Evolutionary conservation across 2,329 filamentous ascomycete genomes (phyloP), one percentile per base, ranked within the genome.

Genomic region (Stemphylium vesicarium): DNA sequence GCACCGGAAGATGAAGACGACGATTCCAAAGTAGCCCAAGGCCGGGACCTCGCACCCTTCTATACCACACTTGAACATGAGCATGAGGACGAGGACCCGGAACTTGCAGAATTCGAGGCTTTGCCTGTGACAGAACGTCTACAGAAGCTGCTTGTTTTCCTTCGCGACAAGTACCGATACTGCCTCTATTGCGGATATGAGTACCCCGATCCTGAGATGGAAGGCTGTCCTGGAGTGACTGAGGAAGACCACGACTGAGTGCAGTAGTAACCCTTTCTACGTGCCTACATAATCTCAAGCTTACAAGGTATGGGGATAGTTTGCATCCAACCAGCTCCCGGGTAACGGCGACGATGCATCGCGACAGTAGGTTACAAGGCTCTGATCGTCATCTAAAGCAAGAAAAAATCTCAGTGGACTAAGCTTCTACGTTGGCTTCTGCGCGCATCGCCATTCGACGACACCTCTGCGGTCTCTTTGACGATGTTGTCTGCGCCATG

Each of bases 171-270:
- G 69, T 85, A 92, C 69, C 77, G 82, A 39, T 99, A 99, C 73
- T 99, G 95, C 78, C 96, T 97, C 73, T 99, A 93, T 90, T 99
- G 95, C 77, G 98, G 97, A 74, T 89, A 84, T 75, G 80, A 81
- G 47, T 99, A 97, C 73, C 84, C 87, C 0, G 87, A 92, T 68
- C 79, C 79, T 32, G 76, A 79, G 32, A 88, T 97, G 88, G 91
- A 95, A 11, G 93, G 91, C 0, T 99, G 95, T 80, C 94, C 95
- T 0, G 95, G 95, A 0, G 51, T 88, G 32, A 90, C 87, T 0
- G 95, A 97, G 76, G 92, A 96, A 69, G 93, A 97, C 66, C 85
- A 88, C 70, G 85, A 85, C 64, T 88, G 72, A 85, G 29, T 11
- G 24, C 15, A 13, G 4, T 16, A 13, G 13, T 13, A 12, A 18